A percentile compares a stretch with the other conserved stretches of the same genome.
Conservation (phyloP, 768 basidiomycete species). For the Filobasidium floriforme region DNA sequence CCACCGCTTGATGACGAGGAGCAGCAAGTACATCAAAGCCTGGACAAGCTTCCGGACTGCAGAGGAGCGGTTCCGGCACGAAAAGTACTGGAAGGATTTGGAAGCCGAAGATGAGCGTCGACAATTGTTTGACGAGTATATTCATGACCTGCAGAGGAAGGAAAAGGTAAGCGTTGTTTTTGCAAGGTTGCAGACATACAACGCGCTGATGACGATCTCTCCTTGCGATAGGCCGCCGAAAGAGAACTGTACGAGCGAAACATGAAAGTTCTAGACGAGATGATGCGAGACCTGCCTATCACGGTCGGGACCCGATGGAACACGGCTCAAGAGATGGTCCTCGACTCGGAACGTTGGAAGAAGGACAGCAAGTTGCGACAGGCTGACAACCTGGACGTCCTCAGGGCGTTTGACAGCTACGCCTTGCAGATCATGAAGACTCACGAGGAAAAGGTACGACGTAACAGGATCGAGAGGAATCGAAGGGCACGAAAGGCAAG, state of each 20-base stretch:
- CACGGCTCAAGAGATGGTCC: slow-evolving; percentile 66
- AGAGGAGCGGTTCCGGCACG: slow-evolving; percentile 73
- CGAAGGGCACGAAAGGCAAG: slow-evolving; percentile 79
- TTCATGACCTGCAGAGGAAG: slow-evolving; percentile 71
- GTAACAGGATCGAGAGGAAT: slow-evolving; percentile 71
- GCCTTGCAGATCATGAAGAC: slow-evolving; percentile 81
- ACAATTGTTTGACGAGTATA: slow-evolving; percentile 86
- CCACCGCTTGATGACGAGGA: slow-evolving; percentile 62
- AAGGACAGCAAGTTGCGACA: slow-evolving; percentile 67
- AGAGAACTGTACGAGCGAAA: slow-evolving; percentile 51
- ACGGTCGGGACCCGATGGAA: slow-evolving; percentile 93
- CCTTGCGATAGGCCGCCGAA: slow-evolving; percentile 36
- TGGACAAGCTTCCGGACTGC: slow-evolving; percentile 87
- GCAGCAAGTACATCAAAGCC: slow-evolving; percentile 79
- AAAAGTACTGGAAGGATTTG: slow-evolving; percentile 78
- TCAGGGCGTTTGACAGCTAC: slow-evolving; percentile 90
- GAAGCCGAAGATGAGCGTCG: slow-evolving; percentile 75
- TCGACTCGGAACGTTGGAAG: slow-evolving; percentile 71
- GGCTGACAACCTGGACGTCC: slow-evolving; percentile 81
- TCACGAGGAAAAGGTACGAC: slow-evolving; percentile 76
- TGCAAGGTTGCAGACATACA: not conserved
- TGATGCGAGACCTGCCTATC: slow-evolving; percentile 80
- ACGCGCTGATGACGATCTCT: slow-evolving; percentile 11
- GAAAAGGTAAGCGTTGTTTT: slow-evolving; percentile 59
- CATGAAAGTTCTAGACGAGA: slow-evolving; percentile 68